Percentiles rank a stretch among this genome's conserved stretches.
Evolutionary conservation across 1,139 yeast genomes (phyloP).

Genomic region (Cylindricascospora bacillispora): DNA sequence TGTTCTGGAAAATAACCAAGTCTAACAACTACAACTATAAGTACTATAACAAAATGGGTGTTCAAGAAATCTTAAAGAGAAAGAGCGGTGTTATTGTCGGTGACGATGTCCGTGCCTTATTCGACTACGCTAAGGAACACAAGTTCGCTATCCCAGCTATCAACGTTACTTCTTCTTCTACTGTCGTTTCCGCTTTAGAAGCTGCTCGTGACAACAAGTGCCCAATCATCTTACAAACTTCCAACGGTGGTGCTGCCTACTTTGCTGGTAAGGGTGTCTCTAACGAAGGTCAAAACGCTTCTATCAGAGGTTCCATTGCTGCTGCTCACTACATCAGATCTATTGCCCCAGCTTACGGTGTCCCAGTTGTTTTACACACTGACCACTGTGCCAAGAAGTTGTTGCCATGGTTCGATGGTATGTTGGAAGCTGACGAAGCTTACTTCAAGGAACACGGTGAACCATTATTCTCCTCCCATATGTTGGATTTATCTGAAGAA

Average conservation of each 20-base stretch:
- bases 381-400: constrained; percentile 99
- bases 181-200: constrained; percentile 94
- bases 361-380: constrained; percentile 94
- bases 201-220: constrained; percentile 95
- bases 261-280: constrained; percentile 98
- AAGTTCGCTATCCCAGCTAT: constrained; percentile 98
- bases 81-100: constrained; percentile 98
- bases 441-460: constrained; percentile 77
- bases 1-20: not conserved
- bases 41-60: constrained; percentile 29
- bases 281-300: constrained; percentile 86
- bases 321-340: constrained; percentile 97
- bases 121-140: constrained; percentile 86
- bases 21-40: not conserved
- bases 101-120: constrained; percentile 87
- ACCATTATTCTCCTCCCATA: constrained; percentile 97
- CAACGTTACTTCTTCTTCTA: constrained; percentile 94
- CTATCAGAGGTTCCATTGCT: constrained; percentile 91
- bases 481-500: constrained; percentile 98
- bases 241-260: constrained; percentile 99
- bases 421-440: constrained; percentile 92
- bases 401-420: constrained; percentile 97
- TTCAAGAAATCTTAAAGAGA: constrained; percentile 62
- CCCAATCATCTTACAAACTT: constrained; percentile 93
- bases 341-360: constrained; percentile 90